These are phyloP conservation scores for Phytophthora idaei DNA, from an alignment of 352 stramenopile species.

Conservation along the genomic window DNA sequence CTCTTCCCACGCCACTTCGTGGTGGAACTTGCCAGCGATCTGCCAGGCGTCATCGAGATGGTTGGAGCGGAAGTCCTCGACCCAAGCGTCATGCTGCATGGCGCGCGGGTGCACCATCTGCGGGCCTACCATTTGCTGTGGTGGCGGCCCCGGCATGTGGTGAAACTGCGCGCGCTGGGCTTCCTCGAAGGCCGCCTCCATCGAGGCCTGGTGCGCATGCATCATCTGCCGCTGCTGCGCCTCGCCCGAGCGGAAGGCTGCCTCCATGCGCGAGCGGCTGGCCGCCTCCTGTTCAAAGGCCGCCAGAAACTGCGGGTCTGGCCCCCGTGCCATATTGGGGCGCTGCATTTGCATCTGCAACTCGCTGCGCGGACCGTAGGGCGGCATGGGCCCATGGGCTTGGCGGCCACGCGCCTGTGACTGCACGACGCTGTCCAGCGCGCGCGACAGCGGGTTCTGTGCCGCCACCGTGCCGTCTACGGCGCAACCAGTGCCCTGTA, in stretches of 20 bases:
- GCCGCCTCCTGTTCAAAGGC: slow-evolving; percentile 69
- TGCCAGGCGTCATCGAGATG: slow-evolving; percentile 69
- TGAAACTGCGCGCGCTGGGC: slow-evolving; percentile 61
- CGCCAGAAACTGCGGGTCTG: slow-evolving; percentile 64
- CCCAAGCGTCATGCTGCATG: slow-evolving; percentile 58
- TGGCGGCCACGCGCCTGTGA: slow-evolving; percentile 50
- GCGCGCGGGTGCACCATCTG: slow-evolving; percentile 38
- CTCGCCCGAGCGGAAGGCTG: slow-evolving; percentile 58
- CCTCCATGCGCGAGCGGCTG: slow-evolving; percentile 69
- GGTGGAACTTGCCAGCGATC: slow-evolving; percentile 56
- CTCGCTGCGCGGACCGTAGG: slow-evolving; percentile 43
- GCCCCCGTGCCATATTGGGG: slow-evolving; percentile 53
- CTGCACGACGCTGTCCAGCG: slow-evolving; percentile 79
- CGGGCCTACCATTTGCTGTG: slow-evolving; percentile 34
- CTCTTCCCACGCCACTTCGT: slow-evolving; percentile 72
- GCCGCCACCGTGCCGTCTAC: slow-evolving; percentile 85
- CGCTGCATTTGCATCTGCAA: slow-evolving; percentile 82
- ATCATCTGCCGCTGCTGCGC: slow-evolving; percentile 41
- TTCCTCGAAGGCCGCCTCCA: slow-evolving; percentile 63
- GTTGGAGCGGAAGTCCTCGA: slow-evolving; percentile 72
- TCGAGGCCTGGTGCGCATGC: slow-evolving; percentile 61
- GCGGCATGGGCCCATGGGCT: slow-evolving; percentile 36
- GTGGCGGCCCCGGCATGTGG: slow-evolving; percentile 36
- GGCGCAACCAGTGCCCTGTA: slow-evolving; percentile 78
- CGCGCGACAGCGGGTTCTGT: slow-evolving; percentile 84